Base-by-base conservation (phyloP, 352 stramenopile species). In the Globisporangium parvum region DNA sequence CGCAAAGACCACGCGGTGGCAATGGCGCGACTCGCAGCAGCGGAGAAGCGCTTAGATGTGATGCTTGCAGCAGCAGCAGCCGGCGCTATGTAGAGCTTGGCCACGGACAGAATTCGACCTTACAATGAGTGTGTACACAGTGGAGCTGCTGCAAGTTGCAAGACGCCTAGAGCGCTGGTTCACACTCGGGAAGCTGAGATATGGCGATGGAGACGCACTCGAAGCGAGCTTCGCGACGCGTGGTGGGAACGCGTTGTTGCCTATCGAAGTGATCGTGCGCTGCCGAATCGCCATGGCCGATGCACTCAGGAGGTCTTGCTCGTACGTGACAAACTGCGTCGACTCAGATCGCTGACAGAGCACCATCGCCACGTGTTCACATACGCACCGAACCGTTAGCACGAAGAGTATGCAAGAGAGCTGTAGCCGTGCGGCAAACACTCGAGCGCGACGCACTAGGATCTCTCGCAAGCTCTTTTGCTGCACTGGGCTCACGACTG, bases 231-330 rank as follows among this genome's bases (percentile, higher is more conserved):
- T 63, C 3, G 47, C n/a, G 20, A 51, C 21, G 18, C 53, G 59
- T 20, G 51, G n/a, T 20, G 20, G 39, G 11, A 47, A 31, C 6
- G 52, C 23, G 39, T 52, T 59, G 37, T 44, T 59, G 28, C 21
- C 47, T 11, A 48, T 51, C 42, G 68, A 59, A 12, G 52, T 63
- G 28, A 41, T 71, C 11, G 56, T 47, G 0, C 77, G 74, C 41
- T 83, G 72, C 2, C 68, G 67, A 18, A 89, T 70, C 12, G 80
- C 44, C 47, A 87, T 86, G 0, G 74, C 62, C 12, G 76, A 86
- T 8, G 79, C 64, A 28, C 75, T 80, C 40, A 89, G 71, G 12
- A 89, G 55, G 33, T 81, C 71, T 8, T 72, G 65, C 33, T 87
- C 70, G 51, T 87, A 86, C 6, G 69, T 66, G 11, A 69, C 58